These are phyloP conservation scores for Penicillium turbatum DNA, from an alignment of 495 filamentous ascomycete species.

Conservation along the genomic window DNA sequence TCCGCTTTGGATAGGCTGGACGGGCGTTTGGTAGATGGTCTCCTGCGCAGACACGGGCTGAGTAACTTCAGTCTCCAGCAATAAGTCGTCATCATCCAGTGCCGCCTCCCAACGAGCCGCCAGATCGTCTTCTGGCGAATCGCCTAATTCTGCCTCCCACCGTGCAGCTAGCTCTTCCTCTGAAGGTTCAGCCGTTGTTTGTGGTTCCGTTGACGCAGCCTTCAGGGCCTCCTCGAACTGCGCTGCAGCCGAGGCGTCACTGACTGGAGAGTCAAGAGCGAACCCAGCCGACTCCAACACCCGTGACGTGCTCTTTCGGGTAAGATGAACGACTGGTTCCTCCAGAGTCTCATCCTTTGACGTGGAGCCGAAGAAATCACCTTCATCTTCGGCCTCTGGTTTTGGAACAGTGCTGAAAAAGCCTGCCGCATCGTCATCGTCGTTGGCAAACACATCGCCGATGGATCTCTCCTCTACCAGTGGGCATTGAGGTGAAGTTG, in stretches of 20 bases:
- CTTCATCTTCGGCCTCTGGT: not conserved
- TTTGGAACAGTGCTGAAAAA: constrained; percentile 32
- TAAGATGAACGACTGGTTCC: constrained; percentile 24
- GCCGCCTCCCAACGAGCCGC: constrained; percentile 81
- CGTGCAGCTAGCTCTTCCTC: constrained; percentile 68
- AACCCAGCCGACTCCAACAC: constrained; percentile 34
- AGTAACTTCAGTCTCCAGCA: constrained; percentile 58
- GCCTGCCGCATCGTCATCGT: constrained; percentile 35
- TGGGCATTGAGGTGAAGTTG: constrained; percentile 19
- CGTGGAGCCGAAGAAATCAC: constrained; percentile 25
- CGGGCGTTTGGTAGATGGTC: constrained; percentile 12
- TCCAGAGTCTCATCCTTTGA: not conserved
- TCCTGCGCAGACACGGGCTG: constrained; percentile 28
- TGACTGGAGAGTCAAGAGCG: constrained; percentile 26
- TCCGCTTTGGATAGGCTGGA: constrained; percentile 5
- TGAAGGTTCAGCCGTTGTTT: constrained; percentile 18
- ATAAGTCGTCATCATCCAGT: constrained; percentile 75
- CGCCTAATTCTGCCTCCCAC: constrained; percentile 78
- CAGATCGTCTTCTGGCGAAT: constrained; percentile 55
- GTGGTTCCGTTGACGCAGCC: constrained; percentile 20
- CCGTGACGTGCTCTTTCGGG: constrained; percentile 43
- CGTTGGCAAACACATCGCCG: constrained; percentile 33
- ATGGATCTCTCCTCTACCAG: constrained; percentile 16
- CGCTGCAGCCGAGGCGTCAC: constrained; percentile 32
- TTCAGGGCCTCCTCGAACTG: constrained; percentile 31